Evolutionary conservation across 148 eudicot species (phyloP), one percentile per base, ranked within the genome.

Genomic region (Camellia japonica): DNA sequence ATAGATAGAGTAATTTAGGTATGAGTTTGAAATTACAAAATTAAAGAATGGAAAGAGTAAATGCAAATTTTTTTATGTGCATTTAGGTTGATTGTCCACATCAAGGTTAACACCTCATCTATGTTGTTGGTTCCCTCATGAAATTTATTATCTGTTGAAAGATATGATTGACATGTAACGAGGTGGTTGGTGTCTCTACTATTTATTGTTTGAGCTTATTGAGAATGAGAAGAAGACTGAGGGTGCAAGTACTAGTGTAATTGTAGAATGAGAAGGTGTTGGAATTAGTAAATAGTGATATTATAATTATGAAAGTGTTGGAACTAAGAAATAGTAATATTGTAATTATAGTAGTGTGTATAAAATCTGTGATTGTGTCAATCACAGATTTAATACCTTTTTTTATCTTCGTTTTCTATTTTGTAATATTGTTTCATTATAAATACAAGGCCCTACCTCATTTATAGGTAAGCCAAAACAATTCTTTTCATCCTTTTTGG

Each of bases 41-140:
- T 38, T 47, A 63, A 13, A 46, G n/a, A 13, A 60, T 61, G 43
- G 6, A 60, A 6, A 13, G 1, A 23, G 7, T 19, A 60, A 76
- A 16, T 20, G 59, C 23, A 9, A 60, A n/a, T 42, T 75, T 59
- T 55, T 12, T 42, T 58, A 69, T 79, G 55, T 20, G 63, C 52
- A 41, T 79, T 54, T 7, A 43, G 23, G 66, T 70, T 13, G 56
- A 56, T 16, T 58, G 74, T 68, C 20, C 13, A 58, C 56, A 56
- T 55, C 13, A 60, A 55, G 67, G 42, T 7, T 56, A 55, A 11
- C 51, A 59, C 55, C 74, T 79, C 55, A 68, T 79, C 55, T 43
- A 14, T 9, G 68, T 70, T 79, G 75, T 79, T 62, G 41, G 68
- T 41, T 79, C 69, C 81, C 20, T 78, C 74, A 78, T n/a, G 54